A percentile compares a stretch with the other conserved stretches of the same genome.
These are phyloP conservation scores for Fraxinus dipetala DNA, from an alignment of 305 asterid species.

Conservation along the genomic window DNA sequence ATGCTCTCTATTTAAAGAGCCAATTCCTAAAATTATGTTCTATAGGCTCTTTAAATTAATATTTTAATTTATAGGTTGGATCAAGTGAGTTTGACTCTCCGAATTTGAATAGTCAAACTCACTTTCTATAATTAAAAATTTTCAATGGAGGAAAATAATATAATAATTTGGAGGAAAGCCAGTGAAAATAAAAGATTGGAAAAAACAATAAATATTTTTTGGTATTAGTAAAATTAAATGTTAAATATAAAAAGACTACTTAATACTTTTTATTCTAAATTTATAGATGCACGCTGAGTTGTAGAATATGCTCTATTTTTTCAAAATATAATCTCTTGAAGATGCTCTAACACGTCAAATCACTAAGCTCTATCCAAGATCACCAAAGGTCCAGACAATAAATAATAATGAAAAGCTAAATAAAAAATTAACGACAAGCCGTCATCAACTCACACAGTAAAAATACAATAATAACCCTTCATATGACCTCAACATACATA, in stretches of 20 bases:
- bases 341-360: not conserved
- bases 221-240: not conserved
- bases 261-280: not conserved
- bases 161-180: not conserved
- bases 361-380: not conserved
- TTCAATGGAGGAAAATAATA: too few species aligned
- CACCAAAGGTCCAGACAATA: not conserved
- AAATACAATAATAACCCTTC: not conserved
- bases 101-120: too few species aligned
- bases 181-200: not conserved
- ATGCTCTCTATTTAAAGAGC: not conserved
- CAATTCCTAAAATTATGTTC: not conserved
- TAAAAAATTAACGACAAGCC: not conserved
- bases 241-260: not conserved
- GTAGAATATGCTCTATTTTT: too few species aligned
- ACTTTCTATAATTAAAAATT: too few species aligned
- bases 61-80: too few species aligned
- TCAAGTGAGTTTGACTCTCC: too few species aligned
- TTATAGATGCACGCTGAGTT: too few species aligned
- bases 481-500: not conserved
- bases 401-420: not conserved
- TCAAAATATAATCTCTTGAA: too few species aligned
- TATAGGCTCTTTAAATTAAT: too few species aligned
- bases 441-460: not conserved
- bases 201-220: too few species aligned